Conservation (phyloP, 2,329 filamentous ascomycete species). For the Penicillium sp. region DNA sequence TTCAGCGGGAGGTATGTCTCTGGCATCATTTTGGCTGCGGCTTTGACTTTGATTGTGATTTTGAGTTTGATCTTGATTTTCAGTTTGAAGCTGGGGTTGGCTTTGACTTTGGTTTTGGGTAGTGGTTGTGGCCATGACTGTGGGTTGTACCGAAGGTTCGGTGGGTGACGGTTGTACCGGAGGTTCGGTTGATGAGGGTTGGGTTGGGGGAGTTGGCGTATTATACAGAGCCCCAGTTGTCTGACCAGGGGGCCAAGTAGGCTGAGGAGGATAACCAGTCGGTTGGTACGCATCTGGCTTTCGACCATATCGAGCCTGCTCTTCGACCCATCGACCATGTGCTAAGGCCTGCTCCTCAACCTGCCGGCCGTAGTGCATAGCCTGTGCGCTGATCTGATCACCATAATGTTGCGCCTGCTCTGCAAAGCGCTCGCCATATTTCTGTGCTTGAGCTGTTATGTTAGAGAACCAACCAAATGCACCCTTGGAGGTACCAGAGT, state of each 20-base stretch:
- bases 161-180: not conserved
- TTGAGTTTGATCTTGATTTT: not conserved
- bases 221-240: not conserved
- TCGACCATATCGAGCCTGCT: constrained; percentile 34
- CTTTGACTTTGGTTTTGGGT: not conserved
- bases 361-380: constrained; percentile 37
- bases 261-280: constrained; percentile 14
- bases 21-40: not conserved
- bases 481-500: constrained; percentile 23
- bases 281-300: constrained; percentile 23
- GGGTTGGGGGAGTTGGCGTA: not conserved
- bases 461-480: constrained; percentile 37
- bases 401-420: constrained; percentile 38
- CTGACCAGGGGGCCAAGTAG: constrained; percentile 14
- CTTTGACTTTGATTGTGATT: not conserved
- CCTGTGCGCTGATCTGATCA: constrained; percentile 34
- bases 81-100: not conserved
- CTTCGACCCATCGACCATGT: constrained; percentile 40
- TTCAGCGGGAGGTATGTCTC: constrained; percentile 8
- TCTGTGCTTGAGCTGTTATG: constrained; percentile 39
- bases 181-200: not conserved
- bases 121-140: not conserved
- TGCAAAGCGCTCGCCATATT: constrained; percentile 40
- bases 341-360: constrained; percentile 42
- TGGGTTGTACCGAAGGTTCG: not conserved